Evolutionary conservation across 1,139 yeast species (phyloP).

Genomic region (Ogataea hybrid): DNA sequence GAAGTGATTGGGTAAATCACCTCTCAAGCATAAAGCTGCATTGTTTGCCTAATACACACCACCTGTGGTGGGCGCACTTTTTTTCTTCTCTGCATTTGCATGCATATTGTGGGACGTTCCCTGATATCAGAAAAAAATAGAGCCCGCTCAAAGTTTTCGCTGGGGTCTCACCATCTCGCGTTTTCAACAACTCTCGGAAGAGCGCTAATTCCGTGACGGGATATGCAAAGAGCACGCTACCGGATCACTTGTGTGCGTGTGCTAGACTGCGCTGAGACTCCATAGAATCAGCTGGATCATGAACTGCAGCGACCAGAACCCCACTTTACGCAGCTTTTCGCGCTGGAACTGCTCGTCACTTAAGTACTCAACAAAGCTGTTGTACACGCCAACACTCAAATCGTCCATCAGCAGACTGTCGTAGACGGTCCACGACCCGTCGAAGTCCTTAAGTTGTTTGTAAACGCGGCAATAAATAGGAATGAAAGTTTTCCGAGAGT

Average conservation of each 20-base stretch:
- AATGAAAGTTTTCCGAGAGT: constrained; percentile 83
- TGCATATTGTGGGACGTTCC: constrained; percentile 1
- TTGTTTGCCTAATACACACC: neutral
- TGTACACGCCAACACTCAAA: constrained; percentile 83
- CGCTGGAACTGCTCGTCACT: constrained; percentile 80
- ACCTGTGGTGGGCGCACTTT: neutral
- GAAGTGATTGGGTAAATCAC: neutral
- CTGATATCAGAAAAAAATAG: neutral
- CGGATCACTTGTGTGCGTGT: neutral
- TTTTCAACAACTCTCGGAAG: neutral
- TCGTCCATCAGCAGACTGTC: constrained; percentile 92
- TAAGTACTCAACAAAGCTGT: constrained; percentile 84
- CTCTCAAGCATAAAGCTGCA: neutral
- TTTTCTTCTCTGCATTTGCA: neutral
- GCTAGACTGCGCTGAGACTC: constrained; percentile 45
- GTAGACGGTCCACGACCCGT: constrained; percentile 95
- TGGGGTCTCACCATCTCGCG: neutral
- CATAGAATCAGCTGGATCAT: constrained; percentile 76
- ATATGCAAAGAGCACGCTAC: neutral
- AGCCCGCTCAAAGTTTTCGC: neutral
- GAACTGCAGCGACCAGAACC: constrained; percentile 90
- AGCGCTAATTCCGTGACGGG: neutral
- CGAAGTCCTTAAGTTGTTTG: constrained; percentile 76
- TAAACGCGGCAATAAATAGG: constrained; percentile 86
- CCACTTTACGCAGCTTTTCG: constrained; percentile 74